Evolutionary conservation across 306 rosid genomes (phyloP), one percentile per base, ranked within the genome.

Genomic region (Rosa rugosa): DNA sequence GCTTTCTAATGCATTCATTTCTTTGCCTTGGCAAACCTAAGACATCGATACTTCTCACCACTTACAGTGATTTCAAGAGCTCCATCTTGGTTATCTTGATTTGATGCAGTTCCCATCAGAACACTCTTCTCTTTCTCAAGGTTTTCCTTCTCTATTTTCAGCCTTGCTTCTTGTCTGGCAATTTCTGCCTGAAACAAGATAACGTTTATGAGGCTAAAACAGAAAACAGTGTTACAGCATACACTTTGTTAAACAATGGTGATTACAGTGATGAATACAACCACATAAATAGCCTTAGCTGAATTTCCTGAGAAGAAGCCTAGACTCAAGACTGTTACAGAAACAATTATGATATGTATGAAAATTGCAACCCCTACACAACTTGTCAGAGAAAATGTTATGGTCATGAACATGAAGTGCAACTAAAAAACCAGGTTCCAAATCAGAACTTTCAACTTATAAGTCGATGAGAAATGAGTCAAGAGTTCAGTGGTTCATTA

Each of bases 1-100:
- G 11, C 56, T 12, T 47, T 59, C 65, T 50, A 77, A 72, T 46
- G 84, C 77, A 69, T n/a, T 92, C 96, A 92, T 80, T 92, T 95
- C 83, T 92, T 95, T 22, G 99, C 99, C 93, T 92, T 95, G 74
- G 92, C 74, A 80, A 95, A 95, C 91, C 99, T 88, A 50, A 95
- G 94, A 78, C 99, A 95, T 53, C 99, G 85, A 83, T 95, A 95
- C 75, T 95, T 95, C 83, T 95, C 99, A 36, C 98, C 99, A 6
- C 98, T 93, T n/a, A 95, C 99, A 64, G 98, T 95, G 73, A 95
- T 95, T 87, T 95, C 99, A 74, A 95, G 97, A 59, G 97, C 98
- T 72, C 96, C 99, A 59, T 95, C 97, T 83, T 89, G 99, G 75
- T 89, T 95, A 78, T 95, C 99, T 84, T 90, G 99, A 87, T 84